Evolutionary conservation across 2,329 filamentous ascomycete species (phyloP), one percentile per base, ranked within the genome.

Genomic region (Coniochaeta sp.): DNA sequence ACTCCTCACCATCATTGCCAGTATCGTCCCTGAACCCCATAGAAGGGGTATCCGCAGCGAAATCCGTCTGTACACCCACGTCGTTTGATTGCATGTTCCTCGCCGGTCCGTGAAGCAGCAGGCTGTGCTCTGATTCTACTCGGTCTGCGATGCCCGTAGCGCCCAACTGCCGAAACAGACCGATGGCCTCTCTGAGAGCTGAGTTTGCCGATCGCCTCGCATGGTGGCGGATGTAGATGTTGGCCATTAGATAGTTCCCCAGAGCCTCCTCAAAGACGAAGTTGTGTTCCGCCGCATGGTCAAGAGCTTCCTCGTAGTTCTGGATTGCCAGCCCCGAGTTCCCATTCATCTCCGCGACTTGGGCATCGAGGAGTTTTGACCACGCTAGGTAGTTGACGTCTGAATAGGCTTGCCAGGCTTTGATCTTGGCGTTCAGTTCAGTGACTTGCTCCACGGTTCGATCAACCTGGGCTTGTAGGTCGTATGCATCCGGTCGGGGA

Each of bases 221-320:
- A 14, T 82, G 81, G 62, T 82, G 79, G 16, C 89, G 79, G 58
- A 90, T 77, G 62, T 91, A 84, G 68, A 86, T 87, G 10, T 88
- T 88, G 1, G 86, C 89, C 75, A 92, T 88, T 32, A 92, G 77
- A 68, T 90, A 89, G 67, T 89, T 88, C 17, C 85, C 84, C 1
- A 91, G 77, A 0, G 87, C 89, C 70, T 92, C 88, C 62, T 93
- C 89, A 57, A 91, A 82, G 2, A 81, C 68, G 63, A 89, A 88
- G 50, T 80, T 79, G 65, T 90, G 81, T 59, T 89, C 79, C 22
- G 89, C 80, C 14, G 87, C 84, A 67, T 92, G 89, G 66, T 93
- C 89, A 60, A 92, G 74, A 7, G 87, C 85, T 62, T 84, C 79
- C 69, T 93, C 90, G 67, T 91, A 93, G 52, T 81, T 75, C 26